Percentiles rank a stretch among this genome's conserved stretches.
These are phyloP conservation scores for Fusarium guadeloupense DNA, from an alignment of 2,329 filamentous ascomycete genomes.

Conservation along the genomic window DNA sequence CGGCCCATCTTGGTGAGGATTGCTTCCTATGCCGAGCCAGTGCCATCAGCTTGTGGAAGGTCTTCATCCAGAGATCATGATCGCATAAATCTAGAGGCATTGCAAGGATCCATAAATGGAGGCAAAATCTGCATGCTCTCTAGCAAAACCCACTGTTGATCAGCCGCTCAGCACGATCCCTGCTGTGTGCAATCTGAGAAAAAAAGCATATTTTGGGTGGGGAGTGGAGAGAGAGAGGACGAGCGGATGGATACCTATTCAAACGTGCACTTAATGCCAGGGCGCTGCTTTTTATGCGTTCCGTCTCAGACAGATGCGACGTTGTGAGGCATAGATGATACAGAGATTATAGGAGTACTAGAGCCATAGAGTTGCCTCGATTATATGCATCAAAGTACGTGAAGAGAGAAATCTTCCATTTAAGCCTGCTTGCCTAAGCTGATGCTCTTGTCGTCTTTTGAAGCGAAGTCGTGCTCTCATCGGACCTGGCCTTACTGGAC, in stretches of 20 bases:
- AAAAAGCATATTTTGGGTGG: conserved; percentile 25
- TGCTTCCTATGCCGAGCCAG: not conserved
- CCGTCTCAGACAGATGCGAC: conserved; percentile 22
- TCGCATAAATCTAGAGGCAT: conserved; percentile 6
- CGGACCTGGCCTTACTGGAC: conserved; percentile 14
- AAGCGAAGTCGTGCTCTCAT: conserved; percentile 4
- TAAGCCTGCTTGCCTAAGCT: too few species aligned
- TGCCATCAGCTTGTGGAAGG: not conserved
- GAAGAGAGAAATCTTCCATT: not conserved
- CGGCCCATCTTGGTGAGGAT: not conserved
- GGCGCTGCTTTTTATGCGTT: conserved; percentile 27
- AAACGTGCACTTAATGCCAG: conserved; percentile 7
- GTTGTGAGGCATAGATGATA: conserved; percentile 13
- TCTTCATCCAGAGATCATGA: conserved; percentile 2
- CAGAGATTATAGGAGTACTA: conserved; percentile 8
- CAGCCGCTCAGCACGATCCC: conserved; percentile 35
- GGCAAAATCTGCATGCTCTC: conserved; percentile 25
- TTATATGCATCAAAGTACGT: not conserved
- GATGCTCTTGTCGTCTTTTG: not conserved
- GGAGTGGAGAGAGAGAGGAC: conserved; percentile 24
- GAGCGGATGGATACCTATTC: not conserved
- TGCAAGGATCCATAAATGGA: not conserved
- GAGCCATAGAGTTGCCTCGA: too few species aligned
- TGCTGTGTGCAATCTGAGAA: conserved; percentile 30
- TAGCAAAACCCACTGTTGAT: conserved; percentile 29